Evolutionary conservation across 2,329 filamentous ascomycete species (phyloP).

Genomic region (Tolypocladium pustulatum): DNA sequence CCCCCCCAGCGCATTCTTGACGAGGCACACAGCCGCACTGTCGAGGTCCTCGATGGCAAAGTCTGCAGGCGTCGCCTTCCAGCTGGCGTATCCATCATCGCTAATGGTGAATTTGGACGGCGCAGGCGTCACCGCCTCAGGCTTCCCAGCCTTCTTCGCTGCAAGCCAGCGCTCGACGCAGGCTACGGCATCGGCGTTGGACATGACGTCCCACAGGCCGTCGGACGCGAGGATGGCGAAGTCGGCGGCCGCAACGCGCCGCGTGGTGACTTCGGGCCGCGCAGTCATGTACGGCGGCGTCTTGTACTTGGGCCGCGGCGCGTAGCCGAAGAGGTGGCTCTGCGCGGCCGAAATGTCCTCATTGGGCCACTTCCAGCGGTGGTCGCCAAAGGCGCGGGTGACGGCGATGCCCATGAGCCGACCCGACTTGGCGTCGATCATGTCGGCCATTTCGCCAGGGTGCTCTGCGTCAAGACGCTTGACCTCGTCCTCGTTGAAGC

Average conservation of each 20-base stretch:
- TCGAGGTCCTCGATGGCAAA: slow-evolving; percentile 65
- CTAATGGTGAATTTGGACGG: slow-evolving; percentile 3
- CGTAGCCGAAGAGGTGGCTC: slow-evolving; percentile 39
- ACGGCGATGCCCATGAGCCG: slow-evolving; percentile 51
- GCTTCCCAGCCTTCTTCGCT: slow-evolving; percentile 13
- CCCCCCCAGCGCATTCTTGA: slow-evolving; percentile 72
- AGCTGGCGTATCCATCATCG: slow-evolving; percentile 12
- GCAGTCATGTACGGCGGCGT: slow-evolving; percentile 61
- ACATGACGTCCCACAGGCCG: slow-evolving; percentile 54
- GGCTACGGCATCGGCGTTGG: slow-evolving; percentile 45
- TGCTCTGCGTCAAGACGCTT: slow-evolving; percentile 44
- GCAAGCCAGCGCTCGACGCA: slow-evolving; percentile 45
- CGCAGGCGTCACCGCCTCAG: slow-evolving; percentile 12
- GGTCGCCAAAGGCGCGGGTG: slow-evolving; percentile 58
- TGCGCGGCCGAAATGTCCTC: slow-evolving; percentile 22
- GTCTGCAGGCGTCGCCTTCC: slow-evolving; percentile 31
- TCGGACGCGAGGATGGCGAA: slow-evolving; percentile 60
- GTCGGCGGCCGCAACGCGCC: slow-evolving; percentile 32
- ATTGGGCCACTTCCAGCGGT: slow-evolving; percentile 55
- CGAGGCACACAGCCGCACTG: slow-evolving; percentile 71
- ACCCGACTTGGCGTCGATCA: slow-evolving; percentile 36
- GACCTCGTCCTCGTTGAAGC: slow-evolving; percentile 49
- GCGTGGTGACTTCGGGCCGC: slow-evolving; percentile 52
- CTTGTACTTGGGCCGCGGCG: slow-evolving; percentile 29
- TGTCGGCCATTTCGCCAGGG: slow-evolving; percentile 48